Evolutionary conservation across 2,329 filamentous ascomycete species (phyloP).

Genomic region (Fusarium stilboides): DNA sequence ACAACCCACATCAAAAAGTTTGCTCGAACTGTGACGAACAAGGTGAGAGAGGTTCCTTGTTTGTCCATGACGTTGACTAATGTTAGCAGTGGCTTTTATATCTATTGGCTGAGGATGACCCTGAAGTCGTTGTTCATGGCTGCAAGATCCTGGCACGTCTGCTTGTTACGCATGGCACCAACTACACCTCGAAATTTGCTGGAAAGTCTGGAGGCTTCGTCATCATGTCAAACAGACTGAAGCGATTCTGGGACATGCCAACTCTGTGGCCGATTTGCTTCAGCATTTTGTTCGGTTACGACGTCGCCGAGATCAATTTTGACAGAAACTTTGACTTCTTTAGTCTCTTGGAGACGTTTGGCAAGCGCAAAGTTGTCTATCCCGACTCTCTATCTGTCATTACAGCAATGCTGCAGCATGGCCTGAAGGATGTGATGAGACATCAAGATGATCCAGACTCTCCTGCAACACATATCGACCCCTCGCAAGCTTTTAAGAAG

Average conservation of each 20-base stretch:
- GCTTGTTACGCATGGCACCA: slow-evolving; percentile 83
- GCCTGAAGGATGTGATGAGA: slow-evolving; percentile 78
- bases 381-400: slow-evolving; percentile 86
- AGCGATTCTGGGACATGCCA: slow-evolving; percentile 89
- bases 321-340: slow-evolving; percentile 81
- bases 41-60: slow-evolving; percentile 66
- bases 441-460: slow-evolving; percentile 74
- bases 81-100: slow-evolving; percentile 85
- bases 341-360: slow-evolving; percentile 82
- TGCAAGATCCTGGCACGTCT: slow-evolving; percentile 87
- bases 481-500: slow-evolving; percentile 26
- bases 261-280: slow-evolving; percentile 91
- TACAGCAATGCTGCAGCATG: slow-evolving; percentile 88
- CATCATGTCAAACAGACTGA: slow-evolving; percentile 86
- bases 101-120: slow-evolving; percentile 87
- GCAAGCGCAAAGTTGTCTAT: slow-evolving; percentile 76
- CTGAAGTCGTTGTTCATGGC: slow-evolving; percentile 85
- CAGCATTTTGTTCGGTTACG: slow-evolving; percentile 87
- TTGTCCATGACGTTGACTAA: slow-evolving; percentile 24
- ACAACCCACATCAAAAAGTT: slow-evolving; percentile 84
- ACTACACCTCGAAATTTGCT: slow-evolving; percentile 88
- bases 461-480: slow-evolving; percentile 53
- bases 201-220: slow-evolving; percentile 88
- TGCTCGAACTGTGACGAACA: slow-evolving; percentile 94
- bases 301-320: slow-evolving; percentile 82